phyloP scores from a whole-genome alignment of 306 rosid species.

The Begonia fuchsioides region DNA sequence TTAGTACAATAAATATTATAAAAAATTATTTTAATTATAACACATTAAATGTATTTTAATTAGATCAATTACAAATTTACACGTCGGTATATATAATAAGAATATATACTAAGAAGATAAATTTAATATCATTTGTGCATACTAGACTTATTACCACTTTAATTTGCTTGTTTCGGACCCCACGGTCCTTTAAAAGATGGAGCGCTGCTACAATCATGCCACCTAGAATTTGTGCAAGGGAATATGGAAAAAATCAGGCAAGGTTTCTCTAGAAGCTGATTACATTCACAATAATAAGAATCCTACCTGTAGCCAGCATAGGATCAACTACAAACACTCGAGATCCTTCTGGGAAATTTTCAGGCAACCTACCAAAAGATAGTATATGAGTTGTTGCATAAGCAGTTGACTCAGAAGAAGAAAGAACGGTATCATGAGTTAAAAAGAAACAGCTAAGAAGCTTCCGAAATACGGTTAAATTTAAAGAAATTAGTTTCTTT shows the following conservation, averaged over 20 bases:
- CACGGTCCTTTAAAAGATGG: conserved; percentile 55
- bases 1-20: too few species aligned
- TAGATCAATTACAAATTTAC: too few species aligned
- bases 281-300: too few species aligned
- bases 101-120: too few species aligned
- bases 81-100: too few species aligned
- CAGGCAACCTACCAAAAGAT: conserved; percentile 52
- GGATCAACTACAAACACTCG: conserved; percentile 82
- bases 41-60: too few species aligned
- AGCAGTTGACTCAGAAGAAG: background rate
- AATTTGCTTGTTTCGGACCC: conserved; percentile 56
- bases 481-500: too few species aligned
- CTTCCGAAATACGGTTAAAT: background rate
- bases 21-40: too few species aligned
- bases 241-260: background rate
- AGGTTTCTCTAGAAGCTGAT: too few species aligned
- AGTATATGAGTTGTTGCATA: background rate
- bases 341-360: conserved; percentile 54
- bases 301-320: conserved; percentile 82
- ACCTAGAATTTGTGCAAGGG: conserved; percentile 31
- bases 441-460: background rate
- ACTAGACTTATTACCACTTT: conserved; percentile 51
- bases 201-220: conserved; percentile 81
- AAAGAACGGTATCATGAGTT: background rate
- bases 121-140: background rate